Evolutionary conservation across 176 grass and related monocot species (phyloP).

Genomic region (Paspalum vaginatum): DNA sequence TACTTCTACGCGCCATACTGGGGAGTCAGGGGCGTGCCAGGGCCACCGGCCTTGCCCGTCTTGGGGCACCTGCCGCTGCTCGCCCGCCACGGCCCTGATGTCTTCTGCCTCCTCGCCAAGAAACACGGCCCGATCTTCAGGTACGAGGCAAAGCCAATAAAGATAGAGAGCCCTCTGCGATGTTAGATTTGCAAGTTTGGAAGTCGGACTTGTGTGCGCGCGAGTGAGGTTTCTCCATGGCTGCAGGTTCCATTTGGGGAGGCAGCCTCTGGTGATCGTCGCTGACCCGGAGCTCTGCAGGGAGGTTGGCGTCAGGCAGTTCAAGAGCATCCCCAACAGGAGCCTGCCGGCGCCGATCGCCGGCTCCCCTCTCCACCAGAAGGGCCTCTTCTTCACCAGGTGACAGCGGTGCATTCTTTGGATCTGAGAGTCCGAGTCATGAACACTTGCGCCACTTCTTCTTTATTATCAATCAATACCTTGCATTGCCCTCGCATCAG

Average conservation of each 20-base stretch:
- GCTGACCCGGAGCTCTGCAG: slow-evolving; percentile 72
- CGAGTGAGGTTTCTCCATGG: not conserved
- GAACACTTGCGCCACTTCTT: not conserved
- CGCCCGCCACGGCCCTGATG: slow-evolving; percentile 63
- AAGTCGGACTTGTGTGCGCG: not conserved
- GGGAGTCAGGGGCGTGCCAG: slow-evolving; percentile 57
- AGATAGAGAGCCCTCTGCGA: no score
- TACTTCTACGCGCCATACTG: slow-evolving; percentile 76
- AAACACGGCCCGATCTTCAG: slow-evolving; percentile 72
- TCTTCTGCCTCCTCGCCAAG: slow-evolving; percentile 62
- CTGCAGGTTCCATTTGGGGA: slow-evolving; percentile 73
- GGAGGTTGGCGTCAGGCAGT: slow-evolving; percentile 70
- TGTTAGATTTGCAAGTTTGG: not conserved
- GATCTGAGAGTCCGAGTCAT: not conserved
- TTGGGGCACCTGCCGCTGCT: slow-evolving; percentile 76
- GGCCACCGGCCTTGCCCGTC: slow-evolving; percentile 48
- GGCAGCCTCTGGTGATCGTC: slow-evolving; percentile 79
- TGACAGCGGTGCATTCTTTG: not conserved
- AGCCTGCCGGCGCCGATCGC: slow-evolving; percentile 67
- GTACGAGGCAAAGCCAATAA: slow-evolving; percentile 31
- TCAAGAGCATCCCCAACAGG: slow-evolving; percentile 73
- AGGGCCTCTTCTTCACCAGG: slow-evolving; percentile 75
- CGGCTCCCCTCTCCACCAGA: slow-evolving; percentile 59
- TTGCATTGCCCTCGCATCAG: slow-evolving; percentile 20
- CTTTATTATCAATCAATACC: not conserved